A percentile compares a stretch with the other conserved stretches of the same genome.
Evolutionary conservation across 305 asterid genomes (phyloP).

Genomic region (Fraxinus platypoda): DNA sequence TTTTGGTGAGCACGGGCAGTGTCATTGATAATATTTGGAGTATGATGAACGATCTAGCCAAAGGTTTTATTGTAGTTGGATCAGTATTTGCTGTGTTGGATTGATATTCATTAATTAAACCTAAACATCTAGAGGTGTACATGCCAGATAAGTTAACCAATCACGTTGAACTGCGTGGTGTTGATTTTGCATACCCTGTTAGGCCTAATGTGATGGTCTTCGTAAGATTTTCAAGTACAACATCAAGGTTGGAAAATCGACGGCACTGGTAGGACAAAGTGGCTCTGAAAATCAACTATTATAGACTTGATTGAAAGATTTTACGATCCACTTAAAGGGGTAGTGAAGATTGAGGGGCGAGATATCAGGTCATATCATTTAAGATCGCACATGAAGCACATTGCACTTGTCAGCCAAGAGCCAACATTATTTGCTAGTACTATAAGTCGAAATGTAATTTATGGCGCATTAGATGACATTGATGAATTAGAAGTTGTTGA

Average conservation of each 20-base stretch:
- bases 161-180: conserved; percentile 50
- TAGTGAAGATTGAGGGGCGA: conserved; percentile 66
- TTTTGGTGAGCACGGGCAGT: conserved; percentile 86
- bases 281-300: conserved; percentile 83
- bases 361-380: conserved; percentile 61
- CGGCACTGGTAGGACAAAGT: conserved; percentile 86
- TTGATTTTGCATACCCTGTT: conserved; percentile 70
- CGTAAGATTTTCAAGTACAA: conserved; percentile 43
- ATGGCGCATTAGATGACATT: conserved; percentile 50
- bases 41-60: conserved; percentile 84
- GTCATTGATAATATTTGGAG: no score
- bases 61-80: conserved; percentile 68
- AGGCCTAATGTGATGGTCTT: conserved; percentile 60
- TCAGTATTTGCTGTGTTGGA: conserved; percentile 79
- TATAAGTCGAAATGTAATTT: conserved; percentile 54
- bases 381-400: conserved; percentile 59
- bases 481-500: conserved; percentile 62
- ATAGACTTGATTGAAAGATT: conserved; percentile 73
- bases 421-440: conserved; percentile 76
- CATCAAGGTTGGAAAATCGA: conserved; percentile 69
- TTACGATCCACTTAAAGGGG: conserved; percentile 63
- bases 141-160: conserved; percentile 53
- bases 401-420: conserved; percentile 86
- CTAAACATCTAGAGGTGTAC: conserved; percentile 58
- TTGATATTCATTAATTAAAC: conserved; percentile 64